Conservation (phyloP, 1,139 yeast species). For the Ogataea hybrid region DNA sequence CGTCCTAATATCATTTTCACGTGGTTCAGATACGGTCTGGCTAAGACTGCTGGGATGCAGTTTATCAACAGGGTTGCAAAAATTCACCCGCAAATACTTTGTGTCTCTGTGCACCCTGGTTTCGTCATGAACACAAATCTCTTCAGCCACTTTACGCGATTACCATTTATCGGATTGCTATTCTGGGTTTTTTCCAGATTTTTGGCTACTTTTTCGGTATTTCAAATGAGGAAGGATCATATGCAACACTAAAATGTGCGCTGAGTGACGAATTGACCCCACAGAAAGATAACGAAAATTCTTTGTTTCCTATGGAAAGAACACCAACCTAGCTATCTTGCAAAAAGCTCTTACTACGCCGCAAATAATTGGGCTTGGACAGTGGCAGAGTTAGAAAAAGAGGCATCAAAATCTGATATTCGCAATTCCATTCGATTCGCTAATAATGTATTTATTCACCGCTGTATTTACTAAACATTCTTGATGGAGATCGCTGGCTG, state of each 20-base stretch:
- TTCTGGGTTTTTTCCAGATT: conserved; percentile 68
- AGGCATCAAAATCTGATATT: conserved; percentile 35
- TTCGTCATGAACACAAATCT: conserved; percentile 76
- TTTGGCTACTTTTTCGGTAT: conserved; percentile 72
- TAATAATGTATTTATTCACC: conserved; percentile 4
- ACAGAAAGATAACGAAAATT: conserved; percentile 66
- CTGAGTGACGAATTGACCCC: conserved; percentile 50
- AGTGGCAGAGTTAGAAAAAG: conserved; percentile 56
- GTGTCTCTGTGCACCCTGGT: conserved; percentile 81
- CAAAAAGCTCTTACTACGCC: conserved; percentile 59
- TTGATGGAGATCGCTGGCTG: conserved; percentile 80
- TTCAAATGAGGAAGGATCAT: conserved; percentile 67
- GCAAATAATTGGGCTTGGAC: conserved; percentile 88
- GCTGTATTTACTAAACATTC: conserved; percentile 39
- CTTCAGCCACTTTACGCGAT: conserved; percentile 70
- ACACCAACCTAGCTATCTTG: conserved; percentile 54
- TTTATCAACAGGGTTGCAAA: conserved; percentile 63
- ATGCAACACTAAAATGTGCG: conserved; percentile 64
- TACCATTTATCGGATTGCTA: conserved; percentile 71
- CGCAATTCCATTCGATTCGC: conserved; percentile 3
- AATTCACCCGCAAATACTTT: conserved; percentile 63
- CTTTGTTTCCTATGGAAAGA: conserved; percentile 55
- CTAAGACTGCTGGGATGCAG: conserved; percentile 81
- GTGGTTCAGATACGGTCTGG: conserved; percentile 76
- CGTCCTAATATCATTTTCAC: conserved; percentile 68